phyloP scores from a whole-genome alignment of 23 red algal species.

The Chondrus crispus region DNA sequence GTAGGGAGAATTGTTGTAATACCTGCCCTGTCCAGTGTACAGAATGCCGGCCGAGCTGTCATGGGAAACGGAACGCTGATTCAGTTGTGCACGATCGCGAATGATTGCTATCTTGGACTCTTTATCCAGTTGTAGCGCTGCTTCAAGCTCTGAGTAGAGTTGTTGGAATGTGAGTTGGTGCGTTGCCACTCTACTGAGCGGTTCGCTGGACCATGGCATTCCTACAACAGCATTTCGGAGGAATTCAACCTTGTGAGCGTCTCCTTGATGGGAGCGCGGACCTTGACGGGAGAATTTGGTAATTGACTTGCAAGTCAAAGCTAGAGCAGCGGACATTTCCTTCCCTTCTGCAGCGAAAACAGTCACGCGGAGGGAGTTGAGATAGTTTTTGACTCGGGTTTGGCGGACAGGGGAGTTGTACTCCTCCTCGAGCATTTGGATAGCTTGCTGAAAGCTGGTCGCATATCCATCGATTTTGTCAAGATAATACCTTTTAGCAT shows the following conservation, averaged over 20 bases:
- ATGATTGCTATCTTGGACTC: neutral
- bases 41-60: neutral
- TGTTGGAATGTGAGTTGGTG: neutral
- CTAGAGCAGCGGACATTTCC: neutral
- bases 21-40: conserved; percentile 22
- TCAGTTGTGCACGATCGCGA: neutral
- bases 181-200: neutral
- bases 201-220: neutral
- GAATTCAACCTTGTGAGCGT: neutral
- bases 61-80: neutral
- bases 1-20: neutral
- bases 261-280: neutral
- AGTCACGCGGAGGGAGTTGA: neutral
- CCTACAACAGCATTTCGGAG: neutral
- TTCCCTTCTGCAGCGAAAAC: neutral
- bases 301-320: neutral
- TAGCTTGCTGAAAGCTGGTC: neutral
- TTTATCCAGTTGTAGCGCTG: neutral
- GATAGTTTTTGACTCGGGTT: neutral
- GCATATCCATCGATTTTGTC: neutral
- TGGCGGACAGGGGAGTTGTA: conserved; percentile 26
- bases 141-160: conserved; percentile 4
- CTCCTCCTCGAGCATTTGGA: conserved; percentile 4
- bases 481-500: conserved; percentile 9
- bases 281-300: neutral